Conservation (phyloP, 1,139 yeast genomes). For the Hanseniaspora uvarum region DNA sequence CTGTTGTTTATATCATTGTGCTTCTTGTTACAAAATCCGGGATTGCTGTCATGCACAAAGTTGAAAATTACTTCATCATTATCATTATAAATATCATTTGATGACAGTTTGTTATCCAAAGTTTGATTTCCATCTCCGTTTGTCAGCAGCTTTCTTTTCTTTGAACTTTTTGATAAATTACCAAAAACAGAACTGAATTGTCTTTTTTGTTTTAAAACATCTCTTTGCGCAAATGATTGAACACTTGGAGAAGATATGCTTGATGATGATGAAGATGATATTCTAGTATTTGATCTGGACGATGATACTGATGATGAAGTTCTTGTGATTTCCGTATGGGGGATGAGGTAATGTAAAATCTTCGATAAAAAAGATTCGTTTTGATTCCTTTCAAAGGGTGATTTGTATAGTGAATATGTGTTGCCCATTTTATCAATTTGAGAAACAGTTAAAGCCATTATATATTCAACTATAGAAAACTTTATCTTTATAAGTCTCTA, state of each 20-base stretch:
- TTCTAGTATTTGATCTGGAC: slow-evolving; percentile 11
- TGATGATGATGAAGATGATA: background rate
- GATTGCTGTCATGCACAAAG: background rate
- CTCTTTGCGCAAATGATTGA: background rate
- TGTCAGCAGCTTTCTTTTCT: background rate
- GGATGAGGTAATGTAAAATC: slow-evolving; percentile 2
- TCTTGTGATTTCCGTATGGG: slow-evolving; percentile 6
- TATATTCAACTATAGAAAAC: background rate
- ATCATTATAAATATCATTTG: background rate
- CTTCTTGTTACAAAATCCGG: background rate
- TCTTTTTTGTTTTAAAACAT: background rate
- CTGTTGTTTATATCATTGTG: background rate
- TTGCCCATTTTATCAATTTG: slow-evolving; percentile 9
- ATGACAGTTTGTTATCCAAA: background rate
- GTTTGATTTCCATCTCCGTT: background rate
- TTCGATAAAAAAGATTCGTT: background rate
- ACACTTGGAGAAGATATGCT: background rate
- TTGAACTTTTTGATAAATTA: background rate
- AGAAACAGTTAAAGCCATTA: background rate
- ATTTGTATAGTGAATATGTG: background rate
- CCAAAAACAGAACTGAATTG: background rate
- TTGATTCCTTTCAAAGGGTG: background rate
- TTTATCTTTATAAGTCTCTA: too few relatives aligned
- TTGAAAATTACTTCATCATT: background rate
- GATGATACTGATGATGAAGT: background rate